These are phyloP conservation scores for Dipodascopsis tothii DNA, from an alignment of 805 yeast genomes.

Conservation along the genomic window DNA sequence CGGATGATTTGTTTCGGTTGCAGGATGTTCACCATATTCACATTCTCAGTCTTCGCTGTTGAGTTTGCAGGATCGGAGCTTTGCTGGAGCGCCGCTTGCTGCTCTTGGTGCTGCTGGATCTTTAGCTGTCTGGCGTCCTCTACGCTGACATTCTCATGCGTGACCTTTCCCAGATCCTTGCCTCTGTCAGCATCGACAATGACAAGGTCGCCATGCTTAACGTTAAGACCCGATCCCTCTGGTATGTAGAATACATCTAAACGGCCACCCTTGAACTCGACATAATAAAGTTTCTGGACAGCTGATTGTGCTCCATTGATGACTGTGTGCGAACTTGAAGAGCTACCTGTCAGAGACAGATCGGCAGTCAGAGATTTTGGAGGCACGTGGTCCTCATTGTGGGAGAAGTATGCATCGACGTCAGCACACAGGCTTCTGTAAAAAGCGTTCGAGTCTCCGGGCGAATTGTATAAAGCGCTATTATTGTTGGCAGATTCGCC, in stretches of 20 bases:
- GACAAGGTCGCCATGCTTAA: slow-evolving; percentile 57
- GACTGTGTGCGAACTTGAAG: too few species aligned
- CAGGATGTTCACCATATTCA: slow-evolving; percentile 3
- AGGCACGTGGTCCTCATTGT: slow-evolving; percentile 6
- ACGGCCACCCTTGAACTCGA: slow-evolving; percentile 73
- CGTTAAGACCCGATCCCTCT: slow-evolving; percentile 30
- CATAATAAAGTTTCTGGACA: slow-evolving; percentile 42
- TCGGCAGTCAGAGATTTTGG: too few species aligned
- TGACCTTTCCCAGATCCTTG: slow-evolving; percentile 62
- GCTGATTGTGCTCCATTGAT: too few species aligned
- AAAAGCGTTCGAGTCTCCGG: slow-evolving; percentile 6
- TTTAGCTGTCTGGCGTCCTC: slow-evolving; percentile 65
- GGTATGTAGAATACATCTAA: slow-evolving; percentile 69
- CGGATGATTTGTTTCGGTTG: slow-evolving; percentile 60
- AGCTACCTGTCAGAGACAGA: too few species aligned
- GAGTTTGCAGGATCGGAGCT: slow-evolving; percentile 17
- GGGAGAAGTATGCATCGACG: slow-evolving; percentile 16
- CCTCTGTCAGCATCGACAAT: slow-evolving; percentile 83
- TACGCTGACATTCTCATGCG: slow-evolving; percentile 47
- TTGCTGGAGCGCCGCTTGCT: slow-evolving; percentile 52
- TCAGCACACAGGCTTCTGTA: slow-evolving; percentile 5
- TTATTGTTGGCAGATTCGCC: too few species aligned
- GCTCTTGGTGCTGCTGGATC: slow-evolving; percentile 60
- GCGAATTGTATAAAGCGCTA: slow-evolving; percentile 1
- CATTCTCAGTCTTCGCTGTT: background rate